These are phyloP conservation scores for Aquilaria sinensis DNA, from an alignment of 345 rosid species.

Conservation along the genomic window DNA sequence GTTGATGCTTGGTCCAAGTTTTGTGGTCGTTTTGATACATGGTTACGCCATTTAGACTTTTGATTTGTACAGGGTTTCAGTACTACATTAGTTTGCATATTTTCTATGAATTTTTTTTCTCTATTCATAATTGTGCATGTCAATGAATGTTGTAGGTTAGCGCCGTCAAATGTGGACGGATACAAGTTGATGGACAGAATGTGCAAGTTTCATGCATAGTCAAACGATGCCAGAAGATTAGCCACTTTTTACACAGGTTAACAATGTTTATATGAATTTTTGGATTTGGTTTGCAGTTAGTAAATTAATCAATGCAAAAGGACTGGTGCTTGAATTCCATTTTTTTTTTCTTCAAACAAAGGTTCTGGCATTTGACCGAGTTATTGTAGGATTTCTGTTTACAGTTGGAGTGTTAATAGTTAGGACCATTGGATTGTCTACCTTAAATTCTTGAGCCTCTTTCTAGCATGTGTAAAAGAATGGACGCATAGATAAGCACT, in stretches of 20 bases:
- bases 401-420: background rate
- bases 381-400: too few species aligned
- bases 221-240: slow-evolving; percentile 73
- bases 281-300: too few species aligned
- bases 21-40: too few species aligned
- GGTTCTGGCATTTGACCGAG: too few species aligned
- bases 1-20: too few species aligned
- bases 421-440: background rate
- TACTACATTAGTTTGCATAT: background rate
- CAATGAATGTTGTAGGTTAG: slow-evolving; percentile 38
- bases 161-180: slow-evolving; percentile 81
- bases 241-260: slow-evolving; percentile 88
- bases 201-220: slow-evolving; percentile 75
- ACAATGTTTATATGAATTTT: background rate
- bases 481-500: too few species aligned
- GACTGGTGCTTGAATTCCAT: background rate
- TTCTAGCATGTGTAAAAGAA: too few species aligned
- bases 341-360: too few species aligned
- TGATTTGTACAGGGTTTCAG: background rate
- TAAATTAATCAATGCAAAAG: background rate
- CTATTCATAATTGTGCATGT: background rate
- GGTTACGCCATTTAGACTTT: too few species aligned
- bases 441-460: background rate
- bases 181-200: slow-evolving; percentile 73
- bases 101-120: background rate